Evolutionary conservation across 805 yeast species (phyloP), one percentile per base, ranked within the genome.

Genomic region (Blastobotrys americana): DNA sequence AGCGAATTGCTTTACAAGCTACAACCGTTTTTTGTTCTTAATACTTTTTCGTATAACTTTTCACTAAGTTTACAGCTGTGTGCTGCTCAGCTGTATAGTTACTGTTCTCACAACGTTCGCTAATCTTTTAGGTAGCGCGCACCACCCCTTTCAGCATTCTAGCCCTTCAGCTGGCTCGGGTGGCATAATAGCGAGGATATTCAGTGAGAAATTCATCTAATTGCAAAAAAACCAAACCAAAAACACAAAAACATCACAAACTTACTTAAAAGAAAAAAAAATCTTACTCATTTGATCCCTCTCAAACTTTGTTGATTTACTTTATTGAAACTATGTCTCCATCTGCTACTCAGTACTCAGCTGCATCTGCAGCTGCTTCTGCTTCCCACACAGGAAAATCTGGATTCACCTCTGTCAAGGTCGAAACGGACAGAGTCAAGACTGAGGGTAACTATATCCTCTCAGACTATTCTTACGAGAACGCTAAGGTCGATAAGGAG

Each of bases 381-480:
- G 57, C 58, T 33, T 52, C 58, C 40, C 64, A 64, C 27, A 47
- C 55, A 38, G 58, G 57, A 28, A 53, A 53, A 49, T 66, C 70
- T 42, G 73, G 73, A 36, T 50, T 51, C 53, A 67, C 72, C 38
- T 46, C 69, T 42, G 77, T 81, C 55, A 64, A 75, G 46, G 83
- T 82, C 55, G 66, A 71, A 52, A 73, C 81, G 40, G 74, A 71
- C 60, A 77, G 74, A 51, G 68, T 78, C 43, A 61, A 59, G 45
- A 74, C 71, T 61, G 65, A 71, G 44, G 78, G 70, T 44, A 69
- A 71, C 48, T 71, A 75, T 41, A 65, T 72, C 55, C 42, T 53
- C 54, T 75, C 88, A 46, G 75, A 76, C 58, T 83, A 79, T 69
- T 71, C 77, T 18, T 83, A 83, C 64, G 84, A 82, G 60, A 85